Percentiles rank a stretch among this genome's conserved stretches.
phyloP scores from a whole-genome alignment of 345 rosid genomes.

The Gossypium thurberi region DNA sequence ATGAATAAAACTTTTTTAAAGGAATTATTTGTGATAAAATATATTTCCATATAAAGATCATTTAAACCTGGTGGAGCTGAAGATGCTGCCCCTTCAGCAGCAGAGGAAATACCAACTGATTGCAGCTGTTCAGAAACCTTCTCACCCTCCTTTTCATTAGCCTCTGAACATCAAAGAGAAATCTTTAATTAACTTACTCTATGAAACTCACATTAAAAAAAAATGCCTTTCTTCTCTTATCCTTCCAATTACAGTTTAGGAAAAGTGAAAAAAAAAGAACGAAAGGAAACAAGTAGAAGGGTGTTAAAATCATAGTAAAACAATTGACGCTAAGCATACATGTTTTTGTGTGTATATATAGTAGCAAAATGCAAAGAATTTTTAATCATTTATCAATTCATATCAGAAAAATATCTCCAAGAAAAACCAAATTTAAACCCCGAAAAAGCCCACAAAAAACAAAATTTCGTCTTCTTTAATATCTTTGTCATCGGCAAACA shows the following conservation, averaged over 20 bases:
- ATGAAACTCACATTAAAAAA: neutral
- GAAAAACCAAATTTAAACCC: neutral
- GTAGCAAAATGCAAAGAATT: neutral
- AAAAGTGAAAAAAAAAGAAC: too few species aligned
- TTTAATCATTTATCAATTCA: neutral
- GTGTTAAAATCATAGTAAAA: neutral
- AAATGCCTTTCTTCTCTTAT: neutral
- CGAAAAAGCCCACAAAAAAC: neutral
- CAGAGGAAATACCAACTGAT: slow-evolving; percentile 57
- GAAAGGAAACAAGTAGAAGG: neutral
- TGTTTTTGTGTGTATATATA: neutral
- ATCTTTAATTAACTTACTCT: too few species aligned
- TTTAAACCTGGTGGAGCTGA: slow-evolving; percentile 5
- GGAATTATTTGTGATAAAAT: neutral
- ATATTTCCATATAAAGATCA: neutral
- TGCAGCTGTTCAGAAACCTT: slow-evolving; percentile 66
- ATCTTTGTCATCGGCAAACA: neutral
- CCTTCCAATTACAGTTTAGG: too few species aligned
- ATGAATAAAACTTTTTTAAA: neutral
- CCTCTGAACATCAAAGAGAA: slow-evolving; percentile 31
- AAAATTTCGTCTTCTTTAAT: neutral
- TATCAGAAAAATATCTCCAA: neutral
- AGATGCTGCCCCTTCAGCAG: slow-evolving; percentile 41
- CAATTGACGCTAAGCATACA: neutral
- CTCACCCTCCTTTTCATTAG: slow-evolving; percentile 53